These are phyloP conservation scores for Prunus mume DNA, from an alignment of 306 rosid genomes.

Conservation along the genomic window DNA sequence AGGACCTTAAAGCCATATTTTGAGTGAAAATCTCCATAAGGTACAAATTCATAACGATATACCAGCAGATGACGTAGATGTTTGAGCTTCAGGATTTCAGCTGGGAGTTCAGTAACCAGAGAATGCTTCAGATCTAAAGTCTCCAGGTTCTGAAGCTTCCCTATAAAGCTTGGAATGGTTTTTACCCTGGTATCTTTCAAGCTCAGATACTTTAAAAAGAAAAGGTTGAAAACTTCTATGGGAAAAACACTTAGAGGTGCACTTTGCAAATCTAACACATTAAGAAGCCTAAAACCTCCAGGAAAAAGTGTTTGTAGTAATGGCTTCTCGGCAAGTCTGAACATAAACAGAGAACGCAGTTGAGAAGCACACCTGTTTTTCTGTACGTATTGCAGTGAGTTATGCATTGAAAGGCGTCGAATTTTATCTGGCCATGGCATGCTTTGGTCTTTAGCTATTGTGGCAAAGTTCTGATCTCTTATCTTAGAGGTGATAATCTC, in stretches of 20 bases:
- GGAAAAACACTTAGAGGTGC: constrained; percentile 16
- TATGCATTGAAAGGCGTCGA: constrained; percentile 48
- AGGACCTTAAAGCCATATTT: constrained; percentile 19
- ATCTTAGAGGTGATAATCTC: constrained; percentile 52
- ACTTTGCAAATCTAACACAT: constrained; percentile 23
- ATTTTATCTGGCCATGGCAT: constrained; percentile 39
- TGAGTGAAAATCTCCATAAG: neutral
- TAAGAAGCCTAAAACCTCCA: constrained; percentile 10
- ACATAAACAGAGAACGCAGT: constrained; percentile 56
- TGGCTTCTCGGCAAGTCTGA: constrained; percentile 30
- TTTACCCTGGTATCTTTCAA: constrained; percentile 20
- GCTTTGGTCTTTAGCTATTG: constrained; percentile 25
- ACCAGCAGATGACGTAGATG: constrained; percentile 17
- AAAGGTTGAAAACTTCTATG: neutral
- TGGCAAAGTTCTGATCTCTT: constrained; percentile 32
- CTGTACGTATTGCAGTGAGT: constrained; percentile 28
- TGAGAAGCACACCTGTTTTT: constrained; percentile 40
- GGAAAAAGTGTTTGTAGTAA: neutral
- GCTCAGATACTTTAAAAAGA: constrained; percentile 24
- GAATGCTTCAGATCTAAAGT: constrained; percentile 28
- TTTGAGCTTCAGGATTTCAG: constrained; percentile 10
- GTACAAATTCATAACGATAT: neutral
- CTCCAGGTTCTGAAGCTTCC: constrained; percentile 23
- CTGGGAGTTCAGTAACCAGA: constrained; percentile 17
- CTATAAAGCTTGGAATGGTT: constrained; percentile 6